Conservation (phyloP, 306 rosid species). For the Cajanus cajan region DNA sequence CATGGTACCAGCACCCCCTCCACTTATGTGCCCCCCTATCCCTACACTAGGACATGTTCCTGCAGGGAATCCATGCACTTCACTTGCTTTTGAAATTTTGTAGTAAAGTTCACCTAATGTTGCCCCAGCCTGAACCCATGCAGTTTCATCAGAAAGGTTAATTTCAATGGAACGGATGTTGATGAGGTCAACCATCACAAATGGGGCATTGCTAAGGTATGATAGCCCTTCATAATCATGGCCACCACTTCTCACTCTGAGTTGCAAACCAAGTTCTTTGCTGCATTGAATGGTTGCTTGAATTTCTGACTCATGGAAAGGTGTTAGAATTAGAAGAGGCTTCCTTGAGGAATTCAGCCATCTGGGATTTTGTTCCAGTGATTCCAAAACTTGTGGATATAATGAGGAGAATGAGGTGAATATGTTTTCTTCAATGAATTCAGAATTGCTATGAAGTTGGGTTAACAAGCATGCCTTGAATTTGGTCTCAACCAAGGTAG, state of each 20-base stretch:
- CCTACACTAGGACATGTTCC: constrained; percentile 56
- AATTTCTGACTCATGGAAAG: constrained; percentile 49
- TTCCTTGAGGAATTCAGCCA: constrained; percentile 46
- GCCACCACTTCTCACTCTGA: constrained; percentile 57
- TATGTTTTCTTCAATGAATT: constrained; percentile 18
- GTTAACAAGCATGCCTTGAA: constrained; percentile 41
- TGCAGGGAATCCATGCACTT: constrained; percentile 48
- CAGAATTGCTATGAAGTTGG: neutral
- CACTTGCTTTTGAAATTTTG: constrained; percentile 39
- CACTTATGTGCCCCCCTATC: constrained; percentile 60
- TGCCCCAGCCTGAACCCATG: constrained; percentile 64
- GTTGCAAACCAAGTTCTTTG: constrained; percentile 39
- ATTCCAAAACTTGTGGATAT: constrained; percentile 30
- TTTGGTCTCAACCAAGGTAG: constrained; percentile 21
- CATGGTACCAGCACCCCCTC: constrained; percentile 51
- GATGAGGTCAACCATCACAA: constrained; percentile 45
- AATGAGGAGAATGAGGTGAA: constrained; percentile 32
- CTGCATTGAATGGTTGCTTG: constrained; percentile 48
- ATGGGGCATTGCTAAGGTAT: constrained; percentile 31
- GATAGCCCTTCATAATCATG: constrained; percentile 63
- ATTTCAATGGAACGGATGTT: constrained; percentile 32
- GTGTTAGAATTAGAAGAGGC: constrained; percentile 46
- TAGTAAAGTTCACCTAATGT: constrained; percentile 60
- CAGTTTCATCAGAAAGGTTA: constrained; percentile 42
- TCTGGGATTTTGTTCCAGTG: constrained; percentile 53